A percentile compares a stretch with the other conserved stretches of the same genome.
phyloP scores from a whole-genome alignment of 805 yeast genomes.

The Cyberlindnera maclurae region DNA sequence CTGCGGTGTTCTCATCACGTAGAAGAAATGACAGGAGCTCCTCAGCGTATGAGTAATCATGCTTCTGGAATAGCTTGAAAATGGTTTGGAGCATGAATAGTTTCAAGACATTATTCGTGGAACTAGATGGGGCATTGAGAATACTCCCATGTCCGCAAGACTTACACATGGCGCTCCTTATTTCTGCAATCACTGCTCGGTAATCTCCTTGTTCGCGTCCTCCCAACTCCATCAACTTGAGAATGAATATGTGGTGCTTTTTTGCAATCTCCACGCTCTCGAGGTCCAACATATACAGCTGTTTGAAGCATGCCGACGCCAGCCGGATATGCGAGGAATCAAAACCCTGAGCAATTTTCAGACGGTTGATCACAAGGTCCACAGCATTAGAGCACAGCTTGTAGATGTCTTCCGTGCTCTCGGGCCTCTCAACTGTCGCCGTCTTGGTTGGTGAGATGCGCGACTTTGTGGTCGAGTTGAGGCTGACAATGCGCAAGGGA shows the following conservation, averaged over 20 bases:
- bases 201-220: conserved; percentile 5
- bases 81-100: conserved; percentile 18
- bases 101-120: conserved; percentile 7
- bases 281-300: conserved; percentile 14
- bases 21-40: conserved; percentile 10
- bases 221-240: conserved; percentile 21
- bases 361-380: conserved; percentile 14
- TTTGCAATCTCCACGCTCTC: conserved; percentile 7
- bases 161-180: conserved; percentile 3
- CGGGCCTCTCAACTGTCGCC: conserved; percentile 1
- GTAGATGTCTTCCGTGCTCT: conserved; percentile 13
- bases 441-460: conserved; percentile 9
- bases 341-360: conserved; percentile 8
- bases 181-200: conserved; percentile 3
- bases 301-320: conserved; percentile 18
- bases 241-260: conserved; percentile 17
- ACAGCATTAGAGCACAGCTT: conserved; percentile 19
- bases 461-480: conserved; percentile 19
- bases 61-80: conserved; percentile 17
- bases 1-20: conserved; percentile 2
- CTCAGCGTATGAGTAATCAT: conserved; percentile 4
- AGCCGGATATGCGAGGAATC: conserved; percentile 17
- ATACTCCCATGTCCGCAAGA: background rate
- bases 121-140: conserved; percentile 1
- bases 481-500: conserved; percentile 17